These are phyloP conservation scores for Huntiella moniliformis DNA, from an alignment of 2,329 filamentous ascomycete species.

Conservation along the genomic window DNA sequence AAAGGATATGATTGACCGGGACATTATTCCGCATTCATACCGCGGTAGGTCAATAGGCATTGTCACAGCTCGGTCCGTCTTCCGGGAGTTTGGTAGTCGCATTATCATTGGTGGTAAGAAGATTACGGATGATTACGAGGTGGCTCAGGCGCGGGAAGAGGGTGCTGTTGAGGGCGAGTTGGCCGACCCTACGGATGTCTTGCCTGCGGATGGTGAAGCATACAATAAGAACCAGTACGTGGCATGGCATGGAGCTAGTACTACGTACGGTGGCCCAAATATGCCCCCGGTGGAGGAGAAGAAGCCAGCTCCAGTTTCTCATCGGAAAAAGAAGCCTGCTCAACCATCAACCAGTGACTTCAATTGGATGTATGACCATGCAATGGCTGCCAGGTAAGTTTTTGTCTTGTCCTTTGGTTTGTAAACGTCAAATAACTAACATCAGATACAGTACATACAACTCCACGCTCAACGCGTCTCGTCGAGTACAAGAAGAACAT, in stretches of 20 bases:
- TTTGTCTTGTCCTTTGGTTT: neutral
- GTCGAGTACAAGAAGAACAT: conserved; percentile 42
- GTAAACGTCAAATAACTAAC: conserved; percentile 9
- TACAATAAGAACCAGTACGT: conserved; percentile 99
- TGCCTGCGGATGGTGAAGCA: conserved; percentile 53
- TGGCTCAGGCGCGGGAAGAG: conserved; percentile 51
- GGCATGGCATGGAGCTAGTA: conserved; percentile 92
- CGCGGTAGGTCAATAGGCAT: conserved; percentile 95
- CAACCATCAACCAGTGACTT: conserved; percentile 76
- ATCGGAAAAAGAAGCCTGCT: conserved; percentile 64
- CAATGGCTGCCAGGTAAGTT: conserved; percentile 64
- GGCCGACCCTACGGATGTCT: conserved; percentile 69
- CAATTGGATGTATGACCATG: conserved; percentile 96
- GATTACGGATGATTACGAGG: conserved; percentile 79
- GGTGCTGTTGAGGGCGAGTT: conserved; percentile 76
- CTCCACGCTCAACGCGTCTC: conserved; percentile 46
- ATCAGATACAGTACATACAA: conserved; percentile 56
- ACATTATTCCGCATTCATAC: conserved; percentile 94
- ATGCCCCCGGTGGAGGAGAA: conserved; percentile 44
- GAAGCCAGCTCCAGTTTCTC: conserved; percentile 27
- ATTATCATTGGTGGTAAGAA: conserved; percentile 84
- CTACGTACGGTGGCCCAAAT: conserved; percentile 79
- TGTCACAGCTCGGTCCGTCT: conserved; percentile 88
- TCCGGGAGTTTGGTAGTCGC: conserved; percentile 84
- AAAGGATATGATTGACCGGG: conserved; percentile 82